Percentiles rank a stretch among this genome's conserved stretches.
Conservation (phyloP, 2,329 filamentous ascomycete genomes). For the Fusarium avenaceum region DNA sequence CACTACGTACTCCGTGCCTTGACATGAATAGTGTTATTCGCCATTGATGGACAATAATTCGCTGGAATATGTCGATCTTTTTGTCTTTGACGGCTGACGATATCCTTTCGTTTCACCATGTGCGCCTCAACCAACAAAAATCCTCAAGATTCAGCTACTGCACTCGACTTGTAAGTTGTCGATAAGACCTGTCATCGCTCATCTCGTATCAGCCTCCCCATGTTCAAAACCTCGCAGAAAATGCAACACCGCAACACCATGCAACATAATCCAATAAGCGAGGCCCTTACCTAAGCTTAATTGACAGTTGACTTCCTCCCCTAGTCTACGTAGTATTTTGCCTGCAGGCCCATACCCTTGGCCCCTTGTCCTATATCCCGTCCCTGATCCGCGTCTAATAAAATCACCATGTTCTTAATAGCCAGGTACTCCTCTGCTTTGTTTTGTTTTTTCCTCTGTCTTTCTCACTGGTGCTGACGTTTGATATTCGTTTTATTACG, state of each 20-base stretch:
- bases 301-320: not conserved
- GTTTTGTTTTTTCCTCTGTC: not conserved
- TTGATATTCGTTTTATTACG: slow-evolving; percentile 7
- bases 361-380: slow-evolving; percentile 33
- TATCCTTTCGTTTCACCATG: slow-evolving; percentile 30
- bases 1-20: slow-evolving; percentile 8
- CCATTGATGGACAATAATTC: slow-evolving; percentile 8
- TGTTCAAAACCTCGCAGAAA: not conserved
- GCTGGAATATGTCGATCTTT: slow-evolving; percentile 4
- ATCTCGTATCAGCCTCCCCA: slow-evolving; percentile 25
- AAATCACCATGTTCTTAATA: slow-evolving; percentile 34
- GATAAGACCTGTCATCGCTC: slow-evolving; percentile 27
- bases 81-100: slow-evolving; percentile 7
- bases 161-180: slow-evolving; percentile 26
- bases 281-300: slow-evolving; percentile 3
- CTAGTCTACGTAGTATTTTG: too few relatives aligned
- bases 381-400: slow-evolving; percentile 43
- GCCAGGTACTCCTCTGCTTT: not conserved
- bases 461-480: not conserved
- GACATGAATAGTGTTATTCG: not conserved
- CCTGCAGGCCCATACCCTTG: slow-evolving; percentile 4
- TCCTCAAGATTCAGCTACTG: slow-evolving; percentile 7
- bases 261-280: not conserved
- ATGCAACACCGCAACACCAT: not conserved
- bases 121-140: not conserved